Conservation (phyloP, 352 stramenopile species). For the Thraustotheca clavata region DNA sequence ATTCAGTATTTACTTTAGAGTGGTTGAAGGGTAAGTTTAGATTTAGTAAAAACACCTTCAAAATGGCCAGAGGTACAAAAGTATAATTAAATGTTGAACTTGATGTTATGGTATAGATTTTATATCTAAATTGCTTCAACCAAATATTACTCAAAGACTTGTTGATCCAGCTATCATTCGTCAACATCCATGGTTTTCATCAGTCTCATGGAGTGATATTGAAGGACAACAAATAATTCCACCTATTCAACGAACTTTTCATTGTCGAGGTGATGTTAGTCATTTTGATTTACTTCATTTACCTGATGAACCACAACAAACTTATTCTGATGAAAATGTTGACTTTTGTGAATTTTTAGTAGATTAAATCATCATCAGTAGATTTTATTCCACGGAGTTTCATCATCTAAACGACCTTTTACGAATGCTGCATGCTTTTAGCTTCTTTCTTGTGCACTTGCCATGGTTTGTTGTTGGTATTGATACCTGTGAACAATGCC, state of each 20-base stretch:
- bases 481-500: neutral
- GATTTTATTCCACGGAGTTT: too few relatives aligned
- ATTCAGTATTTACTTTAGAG: slow-evolving; percentile 80
- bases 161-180: slow-evolving; percentile 41
- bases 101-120: slow-evolving; percentile 43
- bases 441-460: too few relatives aligned
- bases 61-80: slow-evolving; percentile 21
- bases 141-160: slow-evolving; percentile 42
- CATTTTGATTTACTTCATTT: slow-evolving; percentile 49
- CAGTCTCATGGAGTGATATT: slow-evolving; percentile 58
- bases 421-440: too few relatives aligned
- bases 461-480: neutral
- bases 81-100: slow-evolving; percentile 20
- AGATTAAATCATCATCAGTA: too few relatives aligned
- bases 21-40: slow-evolving; percentile 43
- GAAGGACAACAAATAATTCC: slow-evolving; percentile 34
- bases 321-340: too few relatives aligned
- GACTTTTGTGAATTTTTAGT: too few relatives aligned
- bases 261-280: slow-evolving; percentile 35
- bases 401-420: too few relatives aligned
- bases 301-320: too few relatives aligned
- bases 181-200: slow-evolving; percentile 49
- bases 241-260: slow-evolving; percentile 37
- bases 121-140: slow-evolving; percentile 51
- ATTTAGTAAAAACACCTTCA: slow-evolving; percentile 40